Evolutionary conservation across 106 monocot species (phyloP).

Genomic region (Alisma plantagoaquatica): DNA sequence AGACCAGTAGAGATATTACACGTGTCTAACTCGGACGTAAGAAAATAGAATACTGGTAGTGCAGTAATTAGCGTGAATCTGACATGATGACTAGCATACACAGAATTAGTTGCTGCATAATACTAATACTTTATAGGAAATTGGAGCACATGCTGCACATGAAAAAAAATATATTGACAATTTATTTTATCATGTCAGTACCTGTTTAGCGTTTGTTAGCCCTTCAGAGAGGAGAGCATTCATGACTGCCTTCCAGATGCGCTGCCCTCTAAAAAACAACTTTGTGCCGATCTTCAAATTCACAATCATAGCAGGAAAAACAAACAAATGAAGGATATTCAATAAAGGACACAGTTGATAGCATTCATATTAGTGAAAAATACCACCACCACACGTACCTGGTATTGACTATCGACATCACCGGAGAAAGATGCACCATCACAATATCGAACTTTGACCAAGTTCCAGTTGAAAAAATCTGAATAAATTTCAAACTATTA

Average conservation of each 20-base stretch:
- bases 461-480: conserved; percentile 99
- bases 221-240: conserved; percentile 55
- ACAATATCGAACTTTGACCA: conserved; percentile 85
- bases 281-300: conserved; percentile 37
- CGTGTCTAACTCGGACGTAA: too few species aligned
- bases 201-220: conserved; percentile 73
- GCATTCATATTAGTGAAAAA: too few species aligned
- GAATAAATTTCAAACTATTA: conserved; percentile 6
- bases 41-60: too few species aligned
- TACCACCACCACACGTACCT: conserved; percentile 25
- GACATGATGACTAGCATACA: too few species aligned
- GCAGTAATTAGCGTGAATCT: too few species aligned
- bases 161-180: too few species aligned
- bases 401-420: conserved; percentile 24
- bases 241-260: conserved; percentile 80
- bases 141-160: too few species aligned
- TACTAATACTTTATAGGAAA: too few species aligned
- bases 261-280: conserved; percentile 75
- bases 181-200: conserved; percentile 21
- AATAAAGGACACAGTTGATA: too few species aligned
- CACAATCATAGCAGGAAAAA: neutral
- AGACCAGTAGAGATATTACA: too few species aligned
- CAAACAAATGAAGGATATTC: too few species aligned
- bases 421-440: conserved; percentile 91
- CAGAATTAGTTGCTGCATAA: too few species aligned